Percentiles rank a stretch among this genome's conserved stretches.
Evolutionary conservation across 345 rosid species (phyloP).

Genomic region (Hevea brasiliensis): DNA sequence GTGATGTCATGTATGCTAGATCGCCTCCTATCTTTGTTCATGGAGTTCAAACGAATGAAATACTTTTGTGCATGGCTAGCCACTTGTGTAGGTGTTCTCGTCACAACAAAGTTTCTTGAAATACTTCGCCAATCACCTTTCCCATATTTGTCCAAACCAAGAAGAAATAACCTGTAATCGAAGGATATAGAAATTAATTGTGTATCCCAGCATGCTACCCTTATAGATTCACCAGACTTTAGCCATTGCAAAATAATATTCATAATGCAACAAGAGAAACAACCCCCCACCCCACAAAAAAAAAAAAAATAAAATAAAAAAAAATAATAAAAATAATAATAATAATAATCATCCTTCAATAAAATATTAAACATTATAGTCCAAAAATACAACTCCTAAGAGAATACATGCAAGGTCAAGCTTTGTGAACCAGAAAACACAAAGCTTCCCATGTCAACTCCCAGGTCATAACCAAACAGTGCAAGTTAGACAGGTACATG

Average conservation of each 20-base stretch:
- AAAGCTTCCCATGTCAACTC: background rate
- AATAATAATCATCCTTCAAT: background rate
- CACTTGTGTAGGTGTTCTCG: constrained; percentile 98
- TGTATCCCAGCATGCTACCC: background rate
- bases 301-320: no score
- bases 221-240: background rate
- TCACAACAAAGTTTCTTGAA: constrained; percentile 88
- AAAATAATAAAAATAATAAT: no score
- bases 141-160: constrained; percentile 93
- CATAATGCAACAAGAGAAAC: background rate
- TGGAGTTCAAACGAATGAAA: constrained; percentile 84
- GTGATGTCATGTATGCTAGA: constrained; percentile 97
- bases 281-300: no score
- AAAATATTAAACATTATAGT: background rate
- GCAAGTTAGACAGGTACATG: background rate
- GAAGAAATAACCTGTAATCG: constrained; percentile 79
- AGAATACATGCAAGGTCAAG: no score
- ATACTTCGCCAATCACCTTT: constrained; percentile 99
- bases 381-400: constrained; percentile 6
- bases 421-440: no score
- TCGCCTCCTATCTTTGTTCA: constrained; percentile 94
- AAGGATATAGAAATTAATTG: constrained; percentile 8
- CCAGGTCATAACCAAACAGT: background rate
- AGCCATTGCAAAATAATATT: background rate
- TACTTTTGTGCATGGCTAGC: constrained; percentile 98